Evolutionary conservation across 2,329 filamentous ascomycete genomes (phyloP).

Genomic region (Colletotrichum brevisporum): DNA sequence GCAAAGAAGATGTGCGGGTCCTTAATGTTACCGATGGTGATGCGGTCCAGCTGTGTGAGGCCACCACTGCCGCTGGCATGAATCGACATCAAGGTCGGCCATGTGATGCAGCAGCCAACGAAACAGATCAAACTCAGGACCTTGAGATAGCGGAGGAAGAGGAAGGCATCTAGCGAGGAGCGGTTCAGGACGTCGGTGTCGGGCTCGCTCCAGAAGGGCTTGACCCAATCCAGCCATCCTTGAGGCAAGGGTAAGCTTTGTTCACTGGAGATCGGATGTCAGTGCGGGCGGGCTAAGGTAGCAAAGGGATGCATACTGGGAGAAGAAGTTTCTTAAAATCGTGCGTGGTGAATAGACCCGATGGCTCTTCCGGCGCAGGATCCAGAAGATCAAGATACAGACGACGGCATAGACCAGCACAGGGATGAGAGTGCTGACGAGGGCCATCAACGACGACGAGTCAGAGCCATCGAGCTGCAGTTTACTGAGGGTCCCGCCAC

Average conservation of each 20-base stretch:
- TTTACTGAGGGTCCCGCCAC: conserved; percentile 53
- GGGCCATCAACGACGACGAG: conserved; percentile 56
- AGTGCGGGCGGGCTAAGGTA: no score
- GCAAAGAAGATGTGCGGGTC: conserved; percentile 80
- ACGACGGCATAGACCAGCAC: conserved; percentile 62
- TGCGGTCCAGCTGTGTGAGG: conserved; percentile 72
- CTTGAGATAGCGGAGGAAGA: conserved; percentile 81
- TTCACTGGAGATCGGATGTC: conserved; percentile 23
- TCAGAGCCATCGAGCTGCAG: conserved; percentile 50
- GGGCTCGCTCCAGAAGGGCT: conserved; percentile 74
- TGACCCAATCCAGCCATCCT: conserved; percentile 78
- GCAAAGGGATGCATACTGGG: conserved; percentile 55
- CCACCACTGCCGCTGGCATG: conserved; percentile 84
- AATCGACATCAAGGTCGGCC: conserved; percentile 87
- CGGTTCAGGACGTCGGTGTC: conserved; percentile 90
- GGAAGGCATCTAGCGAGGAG: conserved; percentile 91
- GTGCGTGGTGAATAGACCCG: conserved; percentile 71
- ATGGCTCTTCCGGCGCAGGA: conserved; percentile 61
- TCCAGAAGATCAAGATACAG: conserved; percentile 66
- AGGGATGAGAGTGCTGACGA: conserved; percentile 68
- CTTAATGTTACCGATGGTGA: conserved; percentile 68
- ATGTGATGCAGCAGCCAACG: conserved; percentile 84
- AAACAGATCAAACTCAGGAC: conserved; percentile 82
- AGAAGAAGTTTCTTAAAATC: conserved; percentile 62
- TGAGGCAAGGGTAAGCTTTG: conserved; percentile 59